Evolutionary conservation across 257 asterid genomes (phyloP).

Genomic region (Gardenia jasminoides): DNA sequence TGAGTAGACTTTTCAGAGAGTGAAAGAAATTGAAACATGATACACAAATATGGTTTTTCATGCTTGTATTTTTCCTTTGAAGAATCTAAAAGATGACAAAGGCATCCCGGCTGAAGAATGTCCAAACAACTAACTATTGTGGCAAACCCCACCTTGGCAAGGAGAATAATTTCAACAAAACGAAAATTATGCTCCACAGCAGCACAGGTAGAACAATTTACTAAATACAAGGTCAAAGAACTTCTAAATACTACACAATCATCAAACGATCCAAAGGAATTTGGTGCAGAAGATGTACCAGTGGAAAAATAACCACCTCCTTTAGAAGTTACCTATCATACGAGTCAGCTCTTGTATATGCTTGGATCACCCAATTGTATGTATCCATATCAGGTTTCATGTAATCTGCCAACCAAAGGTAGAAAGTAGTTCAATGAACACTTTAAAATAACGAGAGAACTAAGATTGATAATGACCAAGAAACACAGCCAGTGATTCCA

Average conservation of each 20-base stretch:
- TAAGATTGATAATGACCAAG: neutral
- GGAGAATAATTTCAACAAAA: neutral
- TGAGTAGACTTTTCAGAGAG: neutral
- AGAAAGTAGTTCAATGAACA: slow-evolving; percentile 31
- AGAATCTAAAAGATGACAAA: neutral
- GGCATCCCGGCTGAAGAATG: neutral
- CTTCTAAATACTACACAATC: neutral
- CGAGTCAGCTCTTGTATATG: slow-evolving; percentile 96
- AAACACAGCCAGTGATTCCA: neutral
- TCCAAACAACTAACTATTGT: neutral
- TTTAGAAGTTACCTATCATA: slow-evolving; percentile 72
- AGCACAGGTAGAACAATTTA: slow-evolving; percentile 2
- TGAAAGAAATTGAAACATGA: neutral
- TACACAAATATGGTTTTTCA: neutral
- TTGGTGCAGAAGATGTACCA: neutral
- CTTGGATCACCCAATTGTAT: slow-evolving; percentile 98
- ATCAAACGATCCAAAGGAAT: neutral
- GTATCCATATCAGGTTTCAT: slow-evolving; percentile 99
- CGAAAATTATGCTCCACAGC: neutral
- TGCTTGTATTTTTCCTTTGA: neutral
- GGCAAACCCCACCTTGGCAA: neutral
- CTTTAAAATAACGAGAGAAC: slow-evolving; percentile 8
- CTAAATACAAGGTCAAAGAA: neutral
- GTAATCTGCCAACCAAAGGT: slow-evolving; percentile 49
- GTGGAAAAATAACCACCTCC: neutral